Percentiles rank a stretch among this genome's conserved stretches.
Evolutionary conservation across 768 basidiomycete genomes (phyloP).

Genomic region (Xerocomus potaroensis): DNA sequence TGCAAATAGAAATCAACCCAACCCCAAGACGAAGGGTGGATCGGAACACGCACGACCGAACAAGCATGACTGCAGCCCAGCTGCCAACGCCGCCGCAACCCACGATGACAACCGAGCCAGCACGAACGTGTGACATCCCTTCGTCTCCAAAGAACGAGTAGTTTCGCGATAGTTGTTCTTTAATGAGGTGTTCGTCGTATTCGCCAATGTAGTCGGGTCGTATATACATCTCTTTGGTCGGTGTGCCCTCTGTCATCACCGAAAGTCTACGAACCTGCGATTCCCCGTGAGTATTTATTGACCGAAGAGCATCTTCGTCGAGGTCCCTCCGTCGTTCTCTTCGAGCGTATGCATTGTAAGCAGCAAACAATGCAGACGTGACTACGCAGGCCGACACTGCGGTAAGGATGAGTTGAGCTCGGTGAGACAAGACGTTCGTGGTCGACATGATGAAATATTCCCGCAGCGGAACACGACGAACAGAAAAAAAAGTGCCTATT

Average conservation of each 20-base stretch:
- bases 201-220: slow-evolving; percentile 19
- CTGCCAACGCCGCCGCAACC: slow-evolving; percentile 97
- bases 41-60: slow-evolving; percentile 64
- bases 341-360: slow-evolving; percentile 48
- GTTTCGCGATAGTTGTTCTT: slow-evolving; percentile 89
- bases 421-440: slow-evolving; percentile 42
- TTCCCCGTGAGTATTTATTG: slow-evolving; percentile 34
- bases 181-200: slow-evolving; percentile 79
- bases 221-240: slow-evolving; percentile 14
- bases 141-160: slow-evolving; percentile 94
- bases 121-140: slow-evolving; percentile 73
- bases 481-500: not conserved
- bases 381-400: slow-evolving; percentile 61
- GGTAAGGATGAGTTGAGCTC: slow-evolving; percentile 58
- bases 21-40: not conserved
- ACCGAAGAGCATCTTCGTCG: slow-evolving; percentile 51
- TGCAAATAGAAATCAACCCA: slow-evolving; percentile 24
- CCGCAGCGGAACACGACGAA: not conserved
- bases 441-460: not conserved
- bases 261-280: not conserved
- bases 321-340: slow-evolving; percentile 51
- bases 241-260: slow-evolving; percentile 3
- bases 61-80: slow-evolving; percentile 93
- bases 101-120: slow-evolving; percentile 76
- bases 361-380: slow-evolving; percentile 56